phyloP scores from a whole-genome alignment of 176 grass and related monocot genomes.

The Cenchrus americanus region DNA sequence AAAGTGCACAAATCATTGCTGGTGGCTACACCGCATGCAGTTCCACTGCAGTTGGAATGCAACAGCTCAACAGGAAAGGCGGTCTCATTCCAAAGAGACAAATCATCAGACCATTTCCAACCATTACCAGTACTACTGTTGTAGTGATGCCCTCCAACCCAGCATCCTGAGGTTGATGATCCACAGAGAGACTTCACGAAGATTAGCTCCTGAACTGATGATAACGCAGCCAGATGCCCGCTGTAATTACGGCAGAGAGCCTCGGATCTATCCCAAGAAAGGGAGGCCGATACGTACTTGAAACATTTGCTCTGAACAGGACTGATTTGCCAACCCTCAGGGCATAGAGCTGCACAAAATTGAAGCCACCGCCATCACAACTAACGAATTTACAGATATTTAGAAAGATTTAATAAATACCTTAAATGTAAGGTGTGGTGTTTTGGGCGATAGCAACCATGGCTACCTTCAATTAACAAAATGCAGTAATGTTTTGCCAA shows the following conservation, averaged over 20 bases:
- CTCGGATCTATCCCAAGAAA: slow-evolving; percentile 73
- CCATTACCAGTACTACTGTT: slow-evolving; percentile 21
- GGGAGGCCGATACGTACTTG: slow-evolving; percentile 53
- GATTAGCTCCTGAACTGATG: slow-evolving; percentile 72
- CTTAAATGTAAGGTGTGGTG: too few relatives aligned
- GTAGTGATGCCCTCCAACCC: slow-evolving; percentile 70
- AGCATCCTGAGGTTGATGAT: slow-evolving; percentile 57
- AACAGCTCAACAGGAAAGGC: background rate
- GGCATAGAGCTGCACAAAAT: slow-evolving; percentile 61
- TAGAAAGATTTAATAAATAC: background rate
- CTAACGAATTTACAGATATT: background rate
- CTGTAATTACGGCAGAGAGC: slow-evolving; percentile 58
- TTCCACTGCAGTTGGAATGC: slow-evolving; percentile 38
- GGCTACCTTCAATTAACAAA: background rate
- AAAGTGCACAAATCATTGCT: slow-evolving; percentile 60
- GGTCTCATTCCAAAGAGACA: slow-evolving; percentile 59
- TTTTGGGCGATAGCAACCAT: background rate
- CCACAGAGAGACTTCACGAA: slow-evolving; percentile 64
- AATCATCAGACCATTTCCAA: slow-evolving; percentile 75
- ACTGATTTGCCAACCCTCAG: slow-evolving; percentile 59
- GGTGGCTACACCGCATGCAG: slow-evolving; percentile 45
- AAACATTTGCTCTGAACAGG: slow-evolving; percentile 69
- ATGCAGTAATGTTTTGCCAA: background rate
- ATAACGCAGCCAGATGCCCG: slow-evolving; percentile 61
- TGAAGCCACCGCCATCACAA: background rate